phyloP scores from a whole-genome alignment of 179 eudicot genomes.

The Beta corolliflora region DNA sequence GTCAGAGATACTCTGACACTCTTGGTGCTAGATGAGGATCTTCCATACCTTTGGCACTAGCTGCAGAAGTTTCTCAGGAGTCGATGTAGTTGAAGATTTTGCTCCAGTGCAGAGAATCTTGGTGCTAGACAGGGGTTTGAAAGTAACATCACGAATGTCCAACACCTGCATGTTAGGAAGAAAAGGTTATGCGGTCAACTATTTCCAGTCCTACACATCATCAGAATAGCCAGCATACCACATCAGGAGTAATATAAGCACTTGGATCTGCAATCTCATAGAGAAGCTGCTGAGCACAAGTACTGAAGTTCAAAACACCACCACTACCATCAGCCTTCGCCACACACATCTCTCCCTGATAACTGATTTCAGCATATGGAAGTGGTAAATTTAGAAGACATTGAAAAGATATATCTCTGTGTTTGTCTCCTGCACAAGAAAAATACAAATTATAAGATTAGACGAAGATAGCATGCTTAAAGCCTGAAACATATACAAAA shows the following conservation, averaged over 20 bases:
- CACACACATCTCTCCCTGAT: constrained; percentile 67
- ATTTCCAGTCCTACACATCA: not conserved
- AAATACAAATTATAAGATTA: constrained; percentile 2
- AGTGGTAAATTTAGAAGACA: constrained; percentile 75
- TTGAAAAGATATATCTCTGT: constrained; percentile 65
- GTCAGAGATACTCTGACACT: no score
- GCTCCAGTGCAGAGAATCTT: constrained; percentile 85
- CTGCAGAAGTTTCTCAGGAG: constrained; percentile 74
- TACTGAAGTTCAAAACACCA: constrained; percentile 73
- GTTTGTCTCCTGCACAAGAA: constrained; percentile 62
- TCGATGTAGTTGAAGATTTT: constrained; percentile 60
- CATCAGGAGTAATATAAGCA: constrained; percentile 91
- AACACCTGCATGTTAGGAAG: constrained; percentile 51
- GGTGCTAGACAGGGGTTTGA: constrained; percentile 56
- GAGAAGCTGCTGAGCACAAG: constrained; percentile 93
- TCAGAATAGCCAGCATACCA: constrained; percentile 52
- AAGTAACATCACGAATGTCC: constrained; percentile 75
- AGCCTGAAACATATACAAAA: not conserved
- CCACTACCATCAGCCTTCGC: constrained; percentile 86
- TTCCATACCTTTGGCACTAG: constrained; percentile 70
- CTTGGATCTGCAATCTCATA: constrained; percentile 94
- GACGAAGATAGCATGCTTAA: not conserved
- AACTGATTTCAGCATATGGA: constrained; percentile 84
- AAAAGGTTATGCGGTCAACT: not conserved
- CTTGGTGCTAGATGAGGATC: constrained; percentile 6